These are phyloP conservation scores for Inga laurina DNA, from an alignment of 306 rosid genomes.

Conservation along the genomic window DNA sequence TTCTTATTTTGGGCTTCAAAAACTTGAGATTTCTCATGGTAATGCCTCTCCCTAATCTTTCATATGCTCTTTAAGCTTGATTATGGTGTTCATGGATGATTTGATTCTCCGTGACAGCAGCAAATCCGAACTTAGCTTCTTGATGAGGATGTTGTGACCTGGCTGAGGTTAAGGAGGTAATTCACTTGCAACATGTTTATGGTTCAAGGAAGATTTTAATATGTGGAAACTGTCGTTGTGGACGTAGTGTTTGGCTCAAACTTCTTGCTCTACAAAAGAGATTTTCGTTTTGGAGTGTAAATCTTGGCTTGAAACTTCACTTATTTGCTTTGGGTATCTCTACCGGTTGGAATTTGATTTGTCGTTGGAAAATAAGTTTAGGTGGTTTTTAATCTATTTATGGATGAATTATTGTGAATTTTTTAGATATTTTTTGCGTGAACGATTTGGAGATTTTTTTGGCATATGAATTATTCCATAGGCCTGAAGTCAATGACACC, in stretches of 20 bases:
- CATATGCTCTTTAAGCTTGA: too few relatives aligned
- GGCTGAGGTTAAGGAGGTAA: not conserved
- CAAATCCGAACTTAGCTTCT: too few relatives aligned
- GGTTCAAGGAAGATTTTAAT: not conserved
- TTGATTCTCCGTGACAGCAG: not conserved
- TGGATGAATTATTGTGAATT: not conserved
- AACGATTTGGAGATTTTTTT: not conserved
- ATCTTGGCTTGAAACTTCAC: not conserved
- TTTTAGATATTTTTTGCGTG: not conserved
- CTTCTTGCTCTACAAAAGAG: not conserved
- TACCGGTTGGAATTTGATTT: not conserved
- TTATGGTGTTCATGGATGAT: not conserved
- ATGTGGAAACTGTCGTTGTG: not conserved
- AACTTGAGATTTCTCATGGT: too few relatives aligned
- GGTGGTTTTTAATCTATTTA: not conserved
- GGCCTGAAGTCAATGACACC: too few relatives aligned
- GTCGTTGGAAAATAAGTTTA: not conserved
- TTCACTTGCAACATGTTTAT: not conserved
- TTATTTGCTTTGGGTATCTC: not conserved
- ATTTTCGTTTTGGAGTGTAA: not conserved
- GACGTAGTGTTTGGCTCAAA: not conserved
- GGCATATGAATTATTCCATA: not conserved
- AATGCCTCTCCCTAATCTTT: too few relatives aligned
- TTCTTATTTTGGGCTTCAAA: too few relatives aligned
- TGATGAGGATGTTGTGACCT: not conserved